phyloP scores from a whole-genome alignment of 2,329 filamentous ascomycete species.

The Lojkania enalia region DNA sequence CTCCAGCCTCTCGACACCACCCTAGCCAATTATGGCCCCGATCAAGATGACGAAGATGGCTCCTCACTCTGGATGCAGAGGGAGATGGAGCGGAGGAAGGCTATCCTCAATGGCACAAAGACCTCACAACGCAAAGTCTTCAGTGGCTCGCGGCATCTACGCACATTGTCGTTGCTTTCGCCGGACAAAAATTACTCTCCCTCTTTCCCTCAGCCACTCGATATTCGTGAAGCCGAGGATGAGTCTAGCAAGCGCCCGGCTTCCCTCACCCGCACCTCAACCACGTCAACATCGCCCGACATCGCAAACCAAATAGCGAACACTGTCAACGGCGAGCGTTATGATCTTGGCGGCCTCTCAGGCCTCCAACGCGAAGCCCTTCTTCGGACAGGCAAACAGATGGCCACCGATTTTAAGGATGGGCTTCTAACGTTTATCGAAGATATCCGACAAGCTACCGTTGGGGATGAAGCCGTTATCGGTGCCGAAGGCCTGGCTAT shows the following conservation, averaged over 20 bases:
- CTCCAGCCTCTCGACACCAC: slow-evolving; percentile 57
- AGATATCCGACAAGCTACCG: slow-evolving; percentile 91
- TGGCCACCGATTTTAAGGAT: slow-evolving; percentile 85
- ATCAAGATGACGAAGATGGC: slow-evolving; percentile 51
- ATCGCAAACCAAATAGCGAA: slow-evolving; percentile 32
- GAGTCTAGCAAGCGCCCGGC: slow-evolving; percentile 14
- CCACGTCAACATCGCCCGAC: slow-evolving; percentile 39
- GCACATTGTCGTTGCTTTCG: slow-evolving; percentile 83
- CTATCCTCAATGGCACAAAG: slow-evolving; percentile 59
- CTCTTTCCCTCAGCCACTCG: slow-evolving; percentile 44
- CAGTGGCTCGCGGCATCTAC: slow-evolving; percentile 61
- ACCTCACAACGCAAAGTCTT: slow-evolving; percentile 62
- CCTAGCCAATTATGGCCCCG: slow-evolving; percentile 34
- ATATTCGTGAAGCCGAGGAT: slow-evolving; percentile 38
- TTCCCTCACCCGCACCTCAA: slow-evolving; percentile 25
- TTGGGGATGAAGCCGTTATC: slow-evolving; percentile 85
- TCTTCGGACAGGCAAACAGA: slow-evolving; percentile 64
- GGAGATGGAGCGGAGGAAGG: slow-evolving; percentile 75
- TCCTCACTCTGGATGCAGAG: slow-evolving; percentile 49
- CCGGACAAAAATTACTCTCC: slow-evolving; percentile 50
- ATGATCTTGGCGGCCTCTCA: slow-evolving; percentile 33
- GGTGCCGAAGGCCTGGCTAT: slow-evolving; percentile 51
- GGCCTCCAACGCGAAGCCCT: slow-evolving; percentile 43
- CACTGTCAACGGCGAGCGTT: slow-evolving; percentile 32
- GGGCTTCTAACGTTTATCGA: slow-evolving; percentile 94